Evolutionary conservation across 2,329 filamentous ascomycete genomes (phyloP), one percentile per base, ranked within the genome.

Genomic region (Myriosclerotinia duriaeana): DNA sequence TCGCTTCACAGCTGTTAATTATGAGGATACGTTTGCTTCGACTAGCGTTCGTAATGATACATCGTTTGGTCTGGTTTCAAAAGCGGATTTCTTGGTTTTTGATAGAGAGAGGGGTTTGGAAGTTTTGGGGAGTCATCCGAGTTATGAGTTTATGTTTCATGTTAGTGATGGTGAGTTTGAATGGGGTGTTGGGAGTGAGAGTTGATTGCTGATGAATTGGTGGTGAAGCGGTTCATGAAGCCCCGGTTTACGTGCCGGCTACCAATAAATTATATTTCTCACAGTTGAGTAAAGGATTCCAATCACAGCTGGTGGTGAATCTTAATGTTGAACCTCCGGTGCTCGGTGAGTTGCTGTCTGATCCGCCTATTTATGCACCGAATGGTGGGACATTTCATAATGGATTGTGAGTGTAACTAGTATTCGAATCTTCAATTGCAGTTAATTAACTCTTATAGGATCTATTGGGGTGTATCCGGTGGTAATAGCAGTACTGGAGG

Each of bases 1-100:
- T 26, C 48, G 48, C 6, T 22, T 26, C 22, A 17, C 22, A 12
- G 48, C 11, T 14, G 22, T 52, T 2, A 52, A 26, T 22, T 50
- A 50, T 50, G 20, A 50, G 46, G 46, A 50, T 50, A 50, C 46
- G n/a, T 50, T 50, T 50, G 8, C 46, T 50, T 50, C 46, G n/a
- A 50, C 46, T 22, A 50, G 20, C 46, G n/a, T 50, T 22, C 46
- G 20, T 12, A 50, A 50, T 22, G 46, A 50, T n/a, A n/a, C 46
- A 50, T 50, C 46, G 8, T 50, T 50, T 50, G 46, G n/a, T 11
- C 46, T 50, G 22, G 8, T 50, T 11, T 50, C 46, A n/a, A 20
- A 22, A 7, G 46, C 46, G 9, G n/a, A 50, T 50, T 50, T 50
- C 20, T 9, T 50, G 46, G n/a, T 50, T 20, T 50, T 50, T 22